Conservation (phyloP, 257 asterid species). For the Penstemon newberryi region DNA sequence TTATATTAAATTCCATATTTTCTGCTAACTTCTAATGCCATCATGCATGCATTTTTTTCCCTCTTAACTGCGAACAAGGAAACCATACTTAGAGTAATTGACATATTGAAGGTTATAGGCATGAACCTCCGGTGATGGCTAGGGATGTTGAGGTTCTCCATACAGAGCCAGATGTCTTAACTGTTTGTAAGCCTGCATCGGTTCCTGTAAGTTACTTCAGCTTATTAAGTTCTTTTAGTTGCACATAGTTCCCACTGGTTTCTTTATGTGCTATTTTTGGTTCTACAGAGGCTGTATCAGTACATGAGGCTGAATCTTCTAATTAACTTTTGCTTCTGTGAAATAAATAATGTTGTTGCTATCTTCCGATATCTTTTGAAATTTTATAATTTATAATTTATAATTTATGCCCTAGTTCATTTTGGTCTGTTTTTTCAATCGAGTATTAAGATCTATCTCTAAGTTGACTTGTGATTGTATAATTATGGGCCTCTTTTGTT, state of each 20-base stretch:
- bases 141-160: slow-evolving; percentile 71
- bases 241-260: slow-evolving; percentile 13
- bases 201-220: slow-evolving; percentile 75
- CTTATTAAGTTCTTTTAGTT: slow-evolving; percentile 9
- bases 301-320: not conserved
- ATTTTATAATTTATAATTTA: not conserved
- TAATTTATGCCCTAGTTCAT: not conserved
- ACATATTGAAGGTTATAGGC: slow-evolving; percentile 78
- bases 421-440: not conserved
- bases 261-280: not conserved
- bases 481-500: not conserved
- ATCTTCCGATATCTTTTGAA: not conserved
- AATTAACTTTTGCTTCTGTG: slow-evolving; percentile 5
- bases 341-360: slow-evolving; percentile 11
- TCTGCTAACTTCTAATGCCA: slow-evolving; percentile 2
- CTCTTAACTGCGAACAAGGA: slow-evolving; percentile 10
- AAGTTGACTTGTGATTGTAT: not conserved
- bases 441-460: not conserved
- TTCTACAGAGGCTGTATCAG: slow-evolving; percentile 1
- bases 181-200: slow-evolving; percentile 93
- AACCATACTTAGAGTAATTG: slow-evolving; percentile 40
- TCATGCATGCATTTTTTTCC: slow-evolving; percentile 3
- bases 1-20: not conserved
- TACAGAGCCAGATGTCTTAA: slow-evolving; percentile 70
- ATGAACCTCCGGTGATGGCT: slow-evolving; percentile 97